Conservation (phyloP, 495 filamentous ascomycete species). For the Tuber microsphaerosporum region DNA sequence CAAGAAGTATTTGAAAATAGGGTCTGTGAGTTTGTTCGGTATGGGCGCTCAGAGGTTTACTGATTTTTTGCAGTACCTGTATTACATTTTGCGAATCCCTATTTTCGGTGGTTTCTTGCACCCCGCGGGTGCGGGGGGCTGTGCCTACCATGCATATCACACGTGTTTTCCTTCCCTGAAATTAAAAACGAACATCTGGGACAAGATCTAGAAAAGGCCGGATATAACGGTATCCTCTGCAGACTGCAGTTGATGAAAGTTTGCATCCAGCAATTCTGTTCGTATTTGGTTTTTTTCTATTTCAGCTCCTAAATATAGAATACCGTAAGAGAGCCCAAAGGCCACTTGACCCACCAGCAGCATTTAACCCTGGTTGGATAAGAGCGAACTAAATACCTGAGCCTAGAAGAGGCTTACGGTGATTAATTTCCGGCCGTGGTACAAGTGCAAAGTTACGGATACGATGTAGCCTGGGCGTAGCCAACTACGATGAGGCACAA, state of each 20-base stretch:
- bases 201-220: not conserved
- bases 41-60: not conserved
- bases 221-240: not conserved
- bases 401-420: not conserved
- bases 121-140: not conserved
- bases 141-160: not conserved
- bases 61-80: not conserved
- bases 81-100: not conserved
- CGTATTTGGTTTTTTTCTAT: not conserved
- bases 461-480: not conserved
- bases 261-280: not conserved
- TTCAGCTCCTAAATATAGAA: not conserved
- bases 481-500: not conserved
- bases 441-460: not conserved
- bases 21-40: not conserved
- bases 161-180: not conserved
- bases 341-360: not conserved
- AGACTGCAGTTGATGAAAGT: not conserved
- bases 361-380: not conserved
- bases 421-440: not conserved
- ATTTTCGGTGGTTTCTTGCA: not conserved
- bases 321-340: not conserved
- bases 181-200: not conserved
- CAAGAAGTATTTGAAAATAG: not conserved
- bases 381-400: not conserved